Evolutionary conservation across 305 asterid species (phyloP), one percentile per base, ranked within the genome.

Genomic region (Fraxinus ornus): DNA sequence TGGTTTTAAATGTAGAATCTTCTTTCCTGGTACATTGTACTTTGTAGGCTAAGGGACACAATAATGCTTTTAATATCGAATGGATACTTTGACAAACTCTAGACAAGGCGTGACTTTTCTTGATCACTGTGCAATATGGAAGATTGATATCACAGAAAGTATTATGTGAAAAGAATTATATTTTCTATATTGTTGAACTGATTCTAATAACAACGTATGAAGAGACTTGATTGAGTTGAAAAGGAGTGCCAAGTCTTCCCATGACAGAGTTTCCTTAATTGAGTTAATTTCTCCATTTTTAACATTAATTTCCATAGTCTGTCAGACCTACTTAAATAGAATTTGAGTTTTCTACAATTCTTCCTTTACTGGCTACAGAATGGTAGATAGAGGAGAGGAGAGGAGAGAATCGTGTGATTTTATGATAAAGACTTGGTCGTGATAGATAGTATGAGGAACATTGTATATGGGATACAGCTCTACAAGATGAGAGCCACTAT

Each of bases 41-140:
- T 26, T 28, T 24, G 47, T 78, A 7, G 37, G 28, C 49, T 26
- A 37, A n/a, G 35, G 80, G 71, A 30, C 17, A 44, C 1, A 75
- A 33, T 30, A 13, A 55, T n/a, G 52, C 74, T 70, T 35, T 71
- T 47, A 26, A 60, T 39, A 24, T 36, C 78, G 4, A 28, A 57
- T 10, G 39, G 37, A 73, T 13, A 26, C 32, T 75, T 60, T 26
- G 17, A 81, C 70, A 24, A 24, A 71, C 26, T 3, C 68, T 33
- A 78, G 22, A 17, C 21, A 24, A 36, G 36, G 44, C 24, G 32
- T 71, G 44, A 8, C 21, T 79, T 79, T 62, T 49, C 79, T 83
- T 33, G 32, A 28, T 52, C 36, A 78, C 70, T 28, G 17, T 36
- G 79, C 82, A 83, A 24, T 22, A 7, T 70, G 73, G 60, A 74